A percentile compares a stretch with the other conserved stretches of the same genome.
These are phyloP conservation scores for Xylaria grammica DNA, from an alignment of 495 filamentous ascomycete genomes.

Conservation along the genomic window DNA sequence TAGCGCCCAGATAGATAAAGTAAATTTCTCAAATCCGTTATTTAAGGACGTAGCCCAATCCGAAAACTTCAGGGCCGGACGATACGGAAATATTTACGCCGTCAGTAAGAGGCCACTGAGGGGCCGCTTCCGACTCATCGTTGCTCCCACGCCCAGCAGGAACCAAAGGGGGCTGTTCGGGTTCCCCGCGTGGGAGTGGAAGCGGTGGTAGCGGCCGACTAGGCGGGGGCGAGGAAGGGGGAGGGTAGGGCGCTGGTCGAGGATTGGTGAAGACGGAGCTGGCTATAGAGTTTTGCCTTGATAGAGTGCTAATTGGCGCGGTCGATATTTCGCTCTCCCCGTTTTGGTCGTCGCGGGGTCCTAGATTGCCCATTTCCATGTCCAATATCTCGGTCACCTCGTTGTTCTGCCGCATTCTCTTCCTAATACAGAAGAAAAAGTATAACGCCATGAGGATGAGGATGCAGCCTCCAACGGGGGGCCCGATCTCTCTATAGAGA, in stretches of 20 bases:
- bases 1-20: neutral
- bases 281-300: neutral
- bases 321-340: neutral
- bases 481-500: neutral
- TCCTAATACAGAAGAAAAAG: neutral
- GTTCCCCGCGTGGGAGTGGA: neutral
- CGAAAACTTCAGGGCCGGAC: neutral
- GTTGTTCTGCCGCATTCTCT: neutral
- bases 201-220: neutral
- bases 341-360: neutral
- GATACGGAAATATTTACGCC: neutral
- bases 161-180: neutral
- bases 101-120: neutral
- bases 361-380: neutral
- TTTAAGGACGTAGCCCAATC: neutral
- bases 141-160: neutral
- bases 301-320: neutral
- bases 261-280: neutral
- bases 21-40: neutral
- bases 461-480: neutral
- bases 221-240: neutral
- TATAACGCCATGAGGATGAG: neutral
- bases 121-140: neutral
- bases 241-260: neutral
- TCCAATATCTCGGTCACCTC: neutral